phyloP scores from a whole-genome alignment of 306 rosid species.

The Luffa aegyptiaca region DNA sequence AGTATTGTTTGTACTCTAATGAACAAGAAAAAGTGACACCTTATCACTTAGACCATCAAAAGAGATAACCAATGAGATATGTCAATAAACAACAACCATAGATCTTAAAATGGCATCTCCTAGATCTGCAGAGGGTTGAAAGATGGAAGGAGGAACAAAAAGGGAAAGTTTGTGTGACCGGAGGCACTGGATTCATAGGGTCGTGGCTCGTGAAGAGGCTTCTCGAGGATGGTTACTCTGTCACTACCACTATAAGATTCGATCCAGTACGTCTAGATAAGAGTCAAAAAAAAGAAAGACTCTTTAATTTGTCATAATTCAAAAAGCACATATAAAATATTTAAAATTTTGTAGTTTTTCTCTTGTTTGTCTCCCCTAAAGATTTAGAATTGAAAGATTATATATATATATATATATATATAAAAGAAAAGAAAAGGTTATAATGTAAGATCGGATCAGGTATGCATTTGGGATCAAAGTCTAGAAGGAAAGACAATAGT shows the following conservation, averaged over 20 bases:
- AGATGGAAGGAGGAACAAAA: slow-evolving; percentile 13
- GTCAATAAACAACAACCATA: not conserved
- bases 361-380: no score
- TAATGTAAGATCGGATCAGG: no score
- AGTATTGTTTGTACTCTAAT: not conserved
- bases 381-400: no score
- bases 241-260: slow-evolving; percentile 40
- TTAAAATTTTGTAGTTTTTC: no score
- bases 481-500: no score
- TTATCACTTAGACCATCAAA: not conserved
- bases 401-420: no score
- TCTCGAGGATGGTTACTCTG: slow-evolving; percentile 40
- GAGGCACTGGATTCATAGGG: slow-evolving; percentile 47
- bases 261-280: slow-evolving; percentile 9
- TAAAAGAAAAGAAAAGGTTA: no score
- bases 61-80: not conserved
- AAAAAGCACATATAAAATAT: no score
- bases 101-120: not conserved
- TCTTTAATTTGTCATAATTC: no score
- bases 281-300: no score
- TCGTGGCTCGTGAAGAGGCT: slow-evolving; percentile 57
- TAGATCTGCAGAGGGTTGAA: not conserved
- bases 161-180: slow-evolving; percentile 29
- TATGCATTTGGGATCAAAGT: no score
- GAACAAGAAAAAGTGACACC: not conserved